Evolutionary conservation across 306 rosid species (phyloP).

Genomic region (Vigna reflexopilosa): DNA sequence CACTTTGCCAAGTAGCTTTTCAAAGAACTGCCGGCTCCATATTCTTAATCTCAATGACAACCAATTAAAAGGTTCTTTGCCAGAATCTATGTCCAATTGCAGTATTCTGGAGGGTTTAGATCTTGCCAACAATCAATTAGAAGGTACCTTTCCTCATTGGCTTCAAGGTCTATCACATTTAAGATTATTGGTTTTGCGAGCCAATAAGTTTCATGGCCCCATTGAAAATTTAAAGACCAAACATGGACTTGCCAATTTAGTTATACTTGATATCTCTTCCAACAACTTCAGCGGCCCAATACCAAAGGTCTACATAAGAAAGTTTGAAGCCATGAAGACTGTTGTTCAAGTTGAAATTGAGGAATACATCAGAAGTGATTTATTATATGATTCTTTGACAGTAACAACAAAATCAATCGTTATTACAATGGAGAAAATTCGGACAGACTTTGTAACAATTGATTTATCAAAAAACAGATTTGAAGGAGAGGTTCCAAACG

Average conservation of each 20-base stretch:
- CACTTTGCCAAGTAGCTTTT: constrained; percentile 18
- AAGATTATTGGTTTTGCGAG: constrained; percentile 42
- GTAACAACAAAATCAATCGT: too few species aligned
- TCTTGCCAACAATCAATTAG: constrained; percentile 46
- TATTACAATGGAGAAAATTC: too few species aligned
- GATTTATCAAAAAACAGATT: too few species aligned
- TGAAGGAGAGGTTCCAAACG: too few species aligned
- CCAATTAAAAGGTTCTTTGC: constrained; percentile 42
- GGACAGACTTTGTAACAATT: too few species aligned
- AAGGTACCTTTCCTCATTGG: constrained; percentile 50
- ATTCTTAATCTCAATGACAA: constrained; percentile 40
- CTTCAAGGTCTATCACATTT: constrained; percentile 34
- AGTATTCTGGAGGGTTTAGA: not conserved
- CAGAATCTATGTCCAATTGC: constrained; percentile 43
- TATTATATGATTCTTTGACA: too few species aligned
- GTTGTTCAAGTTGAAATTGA: not conserved
- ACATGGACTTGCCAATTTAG: constrained; percentile 14
- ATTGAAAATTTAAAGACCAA: constrained; percentile 3
- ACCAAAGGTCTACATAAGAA: constrained; percentile 29
- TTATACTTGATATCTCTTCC: constrained; percentile 42
- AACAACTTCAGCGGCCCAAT: constrained; percentile 46
- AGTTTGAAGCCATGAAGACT: constrained; percentile 38
- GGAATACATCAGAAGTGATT: not conserved
- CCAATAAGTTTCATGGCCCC: constrained; percentile 48
- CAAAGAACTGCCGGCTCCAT: rapidly evolving